Evolutionary conservation across 202 grass and related monocot genomes (phyloP).

Genomic region (Bolboschoenoplectus hybrid): DNA sequence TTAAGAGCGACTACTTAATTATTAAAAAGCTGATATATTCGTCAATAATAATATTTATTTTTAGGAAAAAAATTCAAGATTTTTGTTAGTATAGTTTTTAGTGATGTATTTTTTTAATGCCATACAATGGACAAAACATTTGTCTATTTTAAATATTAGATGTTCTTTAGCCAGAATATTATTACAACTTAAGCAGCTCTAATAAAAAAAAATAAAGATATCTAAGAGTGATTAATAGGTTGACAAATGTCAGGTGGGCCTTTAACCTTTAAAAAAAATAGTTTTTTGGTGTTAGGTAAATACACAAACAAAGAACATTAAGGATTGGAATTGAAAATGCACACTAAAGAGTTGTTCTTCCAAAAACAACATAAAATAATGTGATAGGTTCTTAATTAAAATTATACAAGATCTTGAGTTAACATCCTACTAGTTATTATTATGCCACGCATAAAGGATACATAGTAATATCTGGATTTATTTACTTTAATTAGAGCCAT

Average conservation of each 20-base stretch:
- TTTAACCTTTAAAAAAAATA: neutral
- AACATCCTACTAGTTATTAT: slow-evolving; percentile 7
- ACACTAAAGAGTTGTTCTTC: neutral
- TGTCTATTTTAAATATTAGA: too few species aligned
- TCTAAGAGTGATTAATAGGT: neutral
- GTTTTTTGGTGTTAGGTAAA: neutral
- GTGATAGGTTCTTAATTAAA: neutral
- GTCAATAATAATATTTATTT: too few species aligned
- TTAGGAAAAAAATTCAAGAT: too few species aligned
- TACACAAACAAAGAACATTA: neutral
- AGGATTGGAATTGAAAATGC: neutral
- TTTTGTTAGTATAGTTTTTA: too few species aligned
- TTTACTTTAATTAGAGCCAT: neutral
- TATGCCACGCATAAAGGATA: neutral
- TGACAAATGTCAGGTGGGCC: neutral
- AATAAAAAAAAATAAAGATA: neutral
- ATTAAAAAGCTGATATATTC: too few species aligned
- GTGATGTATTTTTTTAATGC: too few species aligned
- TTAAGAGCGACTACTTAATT: too few species aligned
- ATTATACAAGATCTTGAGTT: neutral
- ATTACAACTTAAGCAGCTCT: neutral
- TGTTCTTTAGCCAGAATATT: too few species aligned
- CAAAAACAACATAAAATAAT: slow-evolving; percentile 13
- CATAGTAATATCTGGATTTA: slow-evolving; percentile 2
- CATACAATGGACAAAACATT: too few species aligned